These are phyloP conservation scores for Sphagnum tenellum DNA, from an alignment of 225 moss, liverwort and hornwort species.

Conservation along the genomic window DNA sequence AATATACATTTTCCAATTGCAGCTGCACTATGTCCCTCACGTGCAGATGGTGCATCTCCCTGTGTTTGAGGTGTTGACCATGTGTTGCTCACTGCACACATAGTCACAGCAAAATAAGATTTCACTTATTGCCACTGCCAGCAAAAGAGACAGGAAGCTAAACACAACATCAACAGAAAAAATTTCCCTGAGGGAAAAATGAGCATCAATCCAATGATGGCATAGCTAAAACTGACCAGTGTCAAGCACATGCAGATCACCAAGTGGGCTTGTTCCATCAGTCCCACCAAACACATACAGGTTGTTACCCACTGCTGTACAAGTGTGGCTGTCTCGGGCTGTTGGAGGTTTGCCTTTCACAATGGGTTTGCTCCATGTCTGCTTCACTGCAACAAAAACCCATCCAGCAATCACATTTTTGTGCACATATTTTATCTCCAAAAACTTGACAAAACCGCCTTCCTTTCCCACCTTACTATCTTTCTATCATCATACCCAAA, in stretches of 20 bases:
- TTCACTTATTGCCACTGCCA: too few species aligned
- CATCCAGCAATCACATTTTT: too few species aligned
- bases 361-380: conserved; percentile 94
- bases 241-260: conserved; percentile 89
- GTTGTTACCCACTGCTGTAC: conserved; percentile 63
- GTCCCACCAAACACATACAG: conserved; percentile 94
- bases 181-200: too few species aligned
- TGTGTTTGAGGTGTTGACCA: conserved; percentile 60
- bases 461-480: too few species aligned
- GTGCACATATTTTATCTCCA: too few species aligned
- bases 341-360: conserved; percentile 80
- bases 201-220: too few species aligned
- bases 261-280: conserved; percentile 76
- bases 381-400: conserved; percentile 37
- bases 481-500: too few species aligned
- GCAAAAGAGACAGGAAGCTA: too few species aligned
- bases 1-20: conserved; percentile 70
- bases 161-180: too few species aligned
- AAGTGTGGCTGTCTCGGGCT: conserved; percentile 93
- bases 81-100: conserved; percentile 47
- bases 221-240: conserved; percentile 32
- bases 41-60: conserved; percentile 83
- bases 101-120: neutral
- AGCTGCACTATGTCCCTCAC: conserved; percentile 94
- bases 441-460: too few species aligned